Conservation (phyloP, 2,329 filamentous ascomycete genomes). For the Cladosporium sp. region DNA sequence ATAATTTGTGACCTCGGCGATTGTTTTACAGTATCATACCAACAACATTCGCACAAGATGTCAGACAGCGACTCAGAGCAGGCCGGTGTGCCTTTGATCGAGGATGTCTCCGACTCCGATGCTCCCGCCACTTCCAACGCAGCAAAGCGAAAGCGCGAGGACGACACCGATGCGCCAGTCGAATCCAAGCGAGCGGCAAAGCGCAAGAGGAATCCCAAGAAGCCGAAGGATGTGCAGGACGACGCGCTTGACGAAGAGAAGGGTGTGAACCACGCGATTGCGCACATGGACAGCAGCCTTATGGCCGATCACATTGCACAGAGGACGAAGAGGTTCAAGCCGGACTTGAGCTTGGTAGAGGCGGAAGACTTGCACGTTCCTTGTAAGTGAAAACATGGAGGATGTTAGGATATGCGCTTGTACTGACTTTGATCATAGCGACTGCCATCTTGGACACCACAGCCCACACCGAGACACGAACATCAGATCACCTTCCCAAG, state of each 20-base stretch:
- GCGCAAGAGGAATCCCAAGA: constrained; percentile 57
- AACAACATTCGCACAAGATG: constrained; percentile 33
- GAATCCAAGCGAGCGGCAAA: constrained; percentile 44
- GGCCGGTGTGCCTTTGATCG: constrained; percentile 46
- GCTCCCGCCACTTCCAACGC: constrained; percentile 30
- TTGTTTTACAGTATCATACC: background rate
- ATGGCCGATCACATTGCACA: constrained; percentile 84
- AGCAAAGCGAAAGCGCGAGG: constrained; percentile 45
- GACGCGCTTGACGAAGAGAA: constrained; percentile 50
- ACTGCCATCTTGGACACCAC: constrained; percentile 78
- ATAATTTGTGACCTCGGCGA: background rate
- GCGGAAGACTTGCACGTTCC: constrained; percentile 78
- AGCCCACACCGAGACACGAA: constrained; percentile 66
- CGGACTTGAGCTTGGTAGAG: constrained; percentile 79
- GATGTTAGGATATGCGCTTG: too few relatives aligned
- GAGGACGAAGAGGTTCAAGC: constrained; percentile 73
- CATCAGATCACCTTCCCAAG: constrained; percentile 69
- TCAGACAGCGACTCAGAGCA: constrained; percentile 45
- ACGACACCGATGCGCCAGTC: constrained; percentile 35
- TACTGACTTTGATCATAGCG: constrained; percentile 49
- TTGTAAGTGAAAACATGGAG: constrained; percentile 50
- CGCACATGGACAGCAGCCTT: constrained; percentile 77
- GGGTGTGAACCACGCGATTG: constrained; percentile 75
- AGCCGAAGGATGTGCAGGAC: constrained; percentile 64
- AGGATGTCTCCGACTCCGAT: constrained; percentile 40